Base-by-base conservation (phyloP, 1,284 basidiomycete genomes). In the Ceratobasidium sp. region DNA sequence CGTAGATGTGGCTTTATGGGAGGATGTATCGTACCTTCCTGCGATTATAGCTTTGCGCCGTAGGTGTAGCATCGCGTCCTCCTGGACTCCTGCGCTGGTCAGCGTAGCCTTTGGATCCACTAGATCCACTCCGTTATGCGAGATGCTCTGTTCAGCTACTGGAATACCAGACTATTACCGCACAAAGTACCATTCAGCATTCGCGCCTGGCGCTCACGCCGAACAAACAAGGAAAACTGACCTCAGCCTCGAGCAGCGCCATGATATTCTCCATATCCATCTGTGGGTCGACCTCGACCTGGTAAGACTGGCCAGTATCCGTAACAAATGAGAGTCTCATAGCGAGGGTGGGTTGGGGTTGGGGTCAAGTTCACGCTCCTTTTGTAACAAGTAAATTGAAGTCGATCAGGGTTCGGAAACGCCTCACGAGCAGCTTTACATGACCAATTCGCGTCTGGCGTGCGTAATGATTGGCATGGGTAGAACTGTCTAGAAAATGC, bases 191-290 rank as follows among this genome's bases (percentile, higher is more conserved):
- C 5, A 9, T 44, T 41, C 50, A 63, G 24, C 24, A 15, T 24
- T 27, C 60, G 15, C 27, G 14, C 54, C 62, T 63, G n/a, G 48
- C 45, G 17, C 36, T 36, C n/a, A 36, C 31, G 48, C 14, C 60
- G n/a, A 7, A 17, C n/a, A 44, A 22, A 57, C 4, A 57, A 33
- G 15, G 6, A 15, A 33, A n/a, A 63, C 75, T 62, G 80, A 95
- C 95, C 88, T 98, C 96, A 0, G 91, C 96, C 82, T 97, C 95
- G 29, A 97, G 86, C 71, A 98, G 85, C 8, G 93, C 95, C 87
- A 92, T 92, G 48, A 97, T 90, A 81, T 96, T 93, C 84, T 94
- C 93, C 31, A 98, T 86, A 80, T 93, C 90, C 93, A 98, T 95
- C 59, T 88, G 88, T 0, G 93, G 87, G 83, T 95, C 93, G 78